Conservation (phyloP, 768 basidiomycete species). For the Lactarius tabidus region DNA sequence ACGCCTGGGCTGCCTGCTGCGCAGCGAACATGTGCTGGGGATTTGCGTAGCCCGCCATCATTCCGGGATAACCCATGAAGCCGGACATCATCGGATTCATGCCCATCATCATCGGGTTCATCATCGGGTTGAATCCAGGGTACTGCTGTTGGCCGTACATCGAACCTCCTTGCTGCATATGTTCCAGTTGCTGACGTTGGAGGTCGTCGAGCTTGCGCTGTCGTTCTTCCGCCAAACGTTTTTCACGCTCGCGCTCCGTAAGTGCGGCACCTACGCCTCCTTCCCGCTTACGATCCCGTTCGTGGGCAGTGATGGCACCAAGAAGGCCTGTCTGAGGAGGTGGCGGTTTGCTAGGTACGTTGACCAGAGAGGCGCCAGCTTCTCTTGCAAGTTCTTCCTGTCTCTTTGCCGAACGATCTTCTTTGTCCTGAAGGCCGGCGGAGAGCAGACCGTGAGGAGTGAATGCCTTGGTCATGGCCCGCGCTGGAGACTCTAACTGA, state of each 20-base stretch:
- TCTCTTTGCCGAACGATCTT: constrained; percentile 91
- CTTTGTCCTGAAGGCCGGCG: constrained; percentile 91
- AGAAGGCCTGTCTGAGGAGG: constrained; percentile 93
- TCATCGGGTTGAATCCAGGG: constrained; percentile 62
- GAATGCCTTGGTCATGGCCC: constrained; percentile 88
- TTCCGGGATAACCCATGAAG: constrained; percentile 50
- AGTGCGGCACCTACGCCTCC: constrained; percentile 93
- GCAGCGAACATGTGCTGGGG: constrained; percentile 85
- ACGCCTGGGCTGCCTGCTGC: constrained; percentile 79
- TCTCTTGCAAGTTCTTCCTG: constrained; percentile 94
- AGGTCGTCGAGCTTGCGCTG: constrained; percentile 90
- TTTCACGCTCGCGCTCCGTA: constrained; percentile 93
- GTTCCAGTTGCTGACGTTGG: constrained; percentile 85
- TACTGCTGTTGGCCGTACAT: constrained; percentile 58
- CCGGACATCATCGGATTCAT: constrained; percentile 57
- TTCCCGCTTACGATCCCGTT: constrained; percentile 89
- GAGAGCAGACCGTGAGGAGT: constrained; percentile 92
- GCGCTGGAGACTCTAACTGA: constrained; percentile 65
- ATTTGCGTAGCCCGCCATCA: constrained; percentile 49
- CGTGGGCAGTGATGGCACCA: constrained; percentile 93
- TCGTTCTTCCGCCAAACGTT: constrained; percentile 85
- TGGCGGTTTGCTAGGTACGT: constrained; percentile 92
- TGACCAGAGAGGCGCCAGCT: constrained; percentile 86
- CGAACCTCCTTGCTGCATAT: constrained; percentile 75
- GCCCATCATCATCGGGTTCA: constrained; percentile 68